Conservation (phyloP, 495 filamentous ascomycete genomes). For the Lasiosphaeris hirsuta region DNA sequence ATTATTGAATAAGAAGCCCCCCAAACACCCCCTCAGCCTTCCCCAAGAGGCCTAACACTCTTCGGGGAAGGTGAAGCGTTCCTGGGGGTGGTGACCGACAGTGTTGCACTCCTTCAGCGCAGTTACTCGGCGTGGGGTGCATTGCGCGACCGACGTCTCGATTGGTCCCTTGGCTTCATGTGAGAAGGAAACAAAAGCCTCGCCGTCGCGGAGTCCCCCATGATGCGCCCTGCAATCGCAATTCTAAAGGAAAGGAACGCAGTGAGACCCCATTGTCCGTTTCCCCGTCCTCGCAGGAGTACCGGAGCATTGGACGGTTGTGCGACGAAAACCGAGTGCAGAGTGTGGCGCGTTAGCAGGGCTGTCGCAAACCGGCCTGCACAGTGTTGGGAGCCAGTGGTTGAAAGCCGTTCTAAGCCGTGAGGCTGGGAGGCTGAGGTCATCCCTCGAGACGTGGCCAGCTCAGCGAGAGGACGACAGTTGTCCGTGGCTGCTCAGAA, state of each 20-base stretch:
- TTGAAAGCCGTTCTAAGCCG: conserved; percentile 8
- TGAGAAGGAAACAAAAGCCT: too few species aligned
- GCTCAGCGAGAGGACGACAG: conserved; percentile 6
- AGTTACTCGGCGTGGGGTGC: not conserved
- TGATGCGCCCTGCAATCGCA: too few species aligned
- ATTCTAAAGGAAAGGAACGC: too few species aligned
- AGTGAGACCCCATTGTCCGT: too few species aligned
- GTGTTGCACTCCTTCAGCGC: not conserved
- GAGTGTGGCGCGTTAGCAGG: too few species aligned
- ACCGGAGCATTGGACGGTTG: too few species aligned
- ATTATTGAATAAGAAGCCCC: not conserved
- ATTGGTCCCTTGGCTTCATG: too few species aligned
- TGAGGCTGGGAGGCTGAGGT: conserved; percentile 17
- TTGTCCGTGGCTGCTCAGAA: conserved; percentile 9
- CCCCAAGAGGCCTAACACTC: conserved; percentile 8
- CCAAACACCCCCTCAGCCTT: not conserved
- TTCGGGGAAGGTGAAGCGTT: conserved; percentile 11
- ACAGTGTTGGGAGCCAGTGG: not conserved
- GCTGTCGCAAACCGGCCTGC: too few species aligned
- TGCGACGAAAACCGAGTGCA: too few species aligned
- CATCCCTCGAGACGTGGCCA: conserved; percentile 13
- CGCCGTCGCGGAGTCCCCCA: too few species aligned
- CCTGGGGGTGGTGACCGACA: not conserved
- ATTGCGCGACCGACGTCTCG: too few species aligned
- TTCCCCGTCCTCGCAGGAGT: too few species aligned